phyloP scores from a whole-genome alignment of 2,329 filamentous ascomycete species.

The Trichoderma guizhouense region DNA sequence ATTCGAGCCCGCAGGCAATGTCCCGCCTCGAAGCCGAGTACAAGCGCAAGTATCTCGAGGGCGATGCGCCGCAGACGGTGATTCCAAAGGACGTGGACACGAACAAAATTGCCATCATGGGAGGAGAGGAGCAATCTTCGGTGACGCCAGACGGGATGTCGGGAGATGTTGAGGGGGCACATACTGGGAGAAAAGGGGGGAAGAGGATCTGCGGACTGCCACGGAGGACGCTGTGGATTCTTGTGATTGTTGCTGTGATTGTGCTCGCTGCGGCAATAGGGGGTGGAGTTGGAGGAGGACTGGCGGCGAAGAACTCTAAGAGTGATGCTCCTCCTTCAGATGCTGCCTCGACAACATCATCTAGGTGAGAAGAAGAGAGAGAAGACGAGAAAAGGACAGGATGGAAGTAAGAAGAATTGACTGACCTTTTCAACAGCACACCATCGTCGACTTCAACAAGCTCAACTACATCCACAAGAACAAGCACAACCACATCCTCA shows the following conservation, averaged over 20 bases:
- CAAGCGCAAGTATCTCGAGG: conserved; percentile 14
- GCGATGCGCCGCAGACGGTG: background rate
- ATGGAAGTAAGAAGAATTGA: background rate
- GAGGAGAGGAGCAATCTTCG: background rate
- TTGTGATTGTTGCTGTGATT: conserved; percentile 17
- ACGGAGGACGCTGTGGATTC: conserved; percentile 20
- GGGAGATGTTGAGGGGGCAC: background rate
- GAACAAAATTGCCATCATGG: conserved; percentile 11
- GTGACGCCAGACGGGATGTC: background rate
- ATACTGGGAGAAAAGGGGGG: background rate
- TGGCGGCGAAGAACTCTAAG: conserved; percentile 18
- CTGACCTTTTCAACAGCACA: background rate
- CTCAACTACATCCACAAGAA: background rate
- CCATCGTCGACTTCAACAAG: background rate
- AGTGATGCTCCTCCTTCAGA: background rate
- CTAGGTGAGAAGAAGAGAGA: background rate
- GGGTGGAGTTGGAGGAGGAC: conserved; percentile 21
- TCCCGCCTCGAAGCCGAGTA: conserved; percentile 11
- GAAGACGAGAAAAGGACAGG: background rate
- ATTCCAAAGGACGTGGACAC: background rate
- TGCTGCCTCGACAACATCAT: background rate
- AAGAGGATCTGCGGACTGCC: conserved; percentile 18
- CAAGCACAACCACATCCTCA: background rate
- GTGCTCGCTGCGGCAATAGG: conserved; percentile 21
- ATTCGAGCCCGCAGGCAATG: background rate